Base-by-base conservation (phyloP, 345 rosid genomes). In the Zanthoxylum bungeanum region DNA sequence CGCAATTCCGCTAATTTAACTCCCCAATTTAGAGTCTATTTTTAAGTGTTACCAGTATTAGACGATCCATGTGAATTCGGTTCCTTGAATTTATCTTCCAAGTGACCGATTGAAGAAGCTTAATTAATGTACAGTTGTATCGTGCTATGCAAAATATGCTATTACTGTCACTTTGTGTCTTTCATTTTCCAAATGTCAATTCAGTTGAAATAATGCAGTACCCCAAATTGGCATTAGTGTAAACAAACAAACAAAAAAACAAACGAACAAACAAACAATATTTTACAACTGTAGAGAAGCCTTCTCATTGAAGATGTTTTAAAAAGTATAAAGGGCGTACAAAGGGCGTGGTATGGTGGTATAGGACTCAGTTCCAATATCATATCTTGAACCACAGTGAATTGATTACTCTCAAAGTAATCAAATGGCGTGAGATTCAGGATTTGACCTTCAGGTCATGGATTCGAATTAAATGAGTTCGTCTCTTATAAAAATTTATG, bases 91-190 rank as follows among this genome's bases (percentile, higher is more conserved):
- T 71, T 71, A 14, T 74, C 47, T 66, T 44, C 50, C 30, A 56
- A 44, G 77, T 74, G 72, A 70, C 76, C 77, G 64, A 33, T 69
- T 31, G 52, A 66, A 69, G 56, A 71, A 61, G 49, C 19, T 14
- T 12, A 72, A 60, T 75, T 63, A 59, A 71, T 84, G 84, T 85
- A 85, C 75, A 81, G 81, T 53, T 40, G 66, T 64, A 58, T 64
- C 69, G 69, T 77, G 68, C 44, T 59, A 70, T 61, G n/a, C n/a
- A 53, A 24, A 61, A 27, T 68, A 39, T 75, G 46, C 30, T 75
- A 74, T 60, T 71, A 56, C 37, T 60, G 16, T 76, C 24, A 14
- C 60, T 69, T 69, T 57, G 64, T 57, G 64, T 40, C 64, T 40
- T 42, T n/a, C 64, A 17, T 57, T 63, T 68, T 56, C 1, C 7